These are phyloP conservation scores for Thalassia testudinum DNA, from an alignment of 116 monocot species.

Conservation along the genomic window DNA sequence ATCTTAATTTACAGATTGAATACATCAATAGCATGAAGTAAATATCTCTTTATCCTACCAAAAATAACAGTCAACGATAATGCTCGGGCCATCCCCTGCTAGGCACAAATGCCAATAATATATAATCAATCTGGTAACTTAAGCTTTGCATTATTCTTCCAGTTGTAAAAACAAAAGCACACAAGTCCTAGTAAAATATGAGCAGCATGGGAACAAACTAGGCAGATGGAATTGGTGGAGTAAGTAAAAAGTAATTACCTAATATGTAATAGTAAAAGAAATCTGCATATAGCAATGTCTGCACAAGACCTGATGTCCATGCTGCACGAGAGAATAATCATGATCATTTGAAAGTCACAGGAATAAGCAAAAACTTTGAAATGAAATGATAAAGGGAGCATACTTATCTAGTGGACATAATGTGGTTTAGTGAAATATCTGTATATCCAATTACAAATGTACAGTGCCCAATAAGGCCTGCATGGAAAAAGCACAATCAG, in stretches of 20 bases:
- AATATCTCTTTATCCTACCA: too few species aligned
- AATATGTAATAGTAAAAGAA: constrained; percentile 49
- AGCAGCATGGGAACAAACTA: neutral
- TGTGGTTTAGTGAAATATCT: constrained; percentile 34
- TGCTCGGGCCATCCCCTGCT: too few species aligned
- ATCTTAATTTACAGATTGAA: too few species aligned
- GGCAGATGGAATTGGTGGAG: neutral
- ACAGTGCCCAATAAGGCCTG: constrained; percentile 50
- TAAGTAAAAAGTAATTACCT: constrained; percentile 23
- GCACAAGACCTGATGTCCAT: constrained; percentile 40
- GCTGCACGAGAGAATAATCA: constrained; percentile 24
- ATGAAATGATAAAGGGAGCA: neutral
- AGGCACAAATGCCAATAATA: too few species aligned
- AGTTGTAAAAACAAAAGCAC: too few species aligned
- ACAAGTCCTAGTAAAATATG: too few species aligned
- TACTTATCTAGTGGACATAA: constrained; percentile 57
- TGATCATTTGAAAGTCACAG: too few species aligned
- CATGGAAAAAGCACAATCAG: constrained; percentile 6
- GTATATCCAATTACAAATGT: constrained; percentile 57
- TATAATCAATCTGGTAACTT: too few species aligned
- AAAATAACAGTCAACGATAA: too few species aligned
- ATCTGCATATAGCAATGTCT: constrained; percentile 37
- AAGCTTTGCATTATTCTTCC: too few species aligned
- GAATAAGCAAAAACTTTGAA: too few species aligned
- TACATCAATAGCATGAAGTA: too few species aligned